Percentiles rank a stretch among this genome's conserved stretches.
Conservation (phyloP, 2,329 filamentous ascomycete species). For the Colletotrichum sp. region DNA sequence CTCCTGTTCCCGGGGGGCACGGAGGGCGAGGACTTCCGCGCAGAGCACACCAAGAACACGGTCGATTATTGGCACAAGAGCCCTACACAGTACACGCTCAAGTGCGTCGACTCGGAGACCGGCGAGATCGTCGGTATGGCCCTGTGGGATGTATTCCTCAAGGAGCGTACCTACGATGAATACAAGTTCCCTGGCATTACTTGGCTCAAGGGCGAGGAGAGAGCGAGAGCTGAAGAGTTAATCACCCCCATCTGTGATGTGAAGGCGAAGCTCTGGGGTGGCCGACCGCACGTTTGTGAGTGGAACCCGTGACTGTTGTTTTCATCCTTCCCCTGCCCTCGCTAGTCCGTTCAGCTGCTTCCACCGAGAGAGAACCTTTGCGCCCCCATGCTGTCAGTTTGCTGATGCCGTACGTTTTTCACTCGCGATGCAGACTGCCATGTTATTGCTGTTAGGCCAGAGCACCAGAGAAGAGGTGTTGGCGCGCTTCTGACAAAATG, state of each 20-base stretch:
- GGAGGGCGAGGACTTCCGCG: constrained; percentile 41
- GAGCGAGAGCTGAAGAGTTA: constrained; percentile 46
- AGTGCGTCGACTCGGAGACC: constrained; percentile 48
- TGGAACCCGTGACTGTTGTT: constrained; percentile 13
- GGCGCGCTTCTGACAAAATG: constrained; percentile 46
- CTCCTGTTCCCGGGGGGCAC: constrained; percentile 46
- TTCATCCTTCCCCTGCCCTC: not conserved
- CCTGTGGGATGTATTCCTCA: constrained; percentile 47
- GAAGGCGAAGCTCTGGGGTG: constrained; percentile 44
- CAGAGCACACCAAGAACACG: constrained; percentile 45
- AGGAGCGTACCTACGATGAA: constrained; percentile 42
- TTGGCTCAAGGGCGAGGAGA: constrained; percentile 49
- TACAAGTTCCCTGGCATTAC: constrained; percentile 47
- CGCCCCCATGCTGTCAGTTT: not conserved
- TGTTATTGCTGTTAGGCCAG: constrained; percentile 49
- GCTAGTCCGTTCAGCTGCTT: not conserved
- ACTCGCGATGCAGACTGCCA: constrained; percentile 35
- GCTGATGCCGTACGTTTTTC: constrained; percentile 9
- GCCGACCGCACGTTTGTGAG: constrained; percentile 45
- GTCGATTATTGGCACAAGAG: constrained; percentile 43
- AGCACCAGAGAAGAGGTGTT: constrained; percentile 46
- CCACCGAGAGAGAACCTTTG: not conserved
- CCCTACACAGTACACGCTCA: constrained; percentile 49
- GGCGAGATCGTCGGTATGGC: constrained; percentile 52
- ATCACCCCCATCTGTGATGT: constrained; percentile 45